Base-by-base conservation (phyloP, 176 grass and related monocot species). In the Paspalum notatum region DNA sequence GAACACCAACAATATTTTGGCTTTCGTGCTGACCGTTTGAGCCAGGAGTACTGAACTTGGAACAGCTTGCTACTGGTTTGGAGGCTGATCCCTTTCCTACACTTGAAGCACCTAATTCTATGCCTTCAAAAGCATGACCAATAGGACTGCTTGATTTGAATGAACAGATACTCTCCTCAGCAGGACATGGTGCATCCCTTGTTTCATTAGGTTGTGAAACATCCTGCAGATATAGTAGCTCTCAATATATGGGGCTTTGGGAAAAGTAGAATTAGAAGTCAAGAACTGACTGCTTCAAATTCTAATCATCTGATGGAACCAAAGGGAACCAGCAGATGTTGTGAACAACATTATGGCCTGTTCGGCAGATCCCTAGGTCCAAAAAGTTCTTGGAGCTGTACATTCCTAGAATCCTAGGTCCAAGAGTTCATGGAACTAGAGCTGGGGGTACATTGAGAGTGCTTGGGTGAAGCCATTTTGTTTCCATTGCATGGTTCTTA, bases 151-250 rank as follows among this genome's bases (percentile, higher is more conserved):
- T 85, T 85, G 76, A 86, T 88, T 86, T 93, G 71, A 89, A 93
- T 77, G 92, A 94, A 62, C 95, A 98, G 79, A 83, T 95, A 80
- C 95, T 95, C 89, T 98, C 95, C 90, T 98, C 95, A 61, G 84
- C 70, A 60, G 83, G 78, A 71, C 66, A 84, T 60, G 87, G 88
- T 59, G 78, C 79, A 80, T 89, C 91, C 87, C 46, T 91, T 44
- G 79, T 76, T 68, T 86, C 79, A 79, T 59, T 84, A 53, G 73
- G 42, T 40, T 83, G 76, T 54, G 55, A 68, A 76, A 11, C 48
- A 68, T 79, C 80, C 89, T 91, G 80, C 82, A 76, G 39, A 55
- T 81, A n/a, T 47, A 76, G 0, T 39, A 42, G 17, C 25, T 83
- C 63, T 79, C 59, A 78, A 56, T 57, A 59, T 60, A 13, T 66